Evolutionary conservation across 2,329 filamentous ascomycete species (phyloP), one percentile per base, ranked within the genome.

Genomic region (Aspergillus japonicus): DNA sequence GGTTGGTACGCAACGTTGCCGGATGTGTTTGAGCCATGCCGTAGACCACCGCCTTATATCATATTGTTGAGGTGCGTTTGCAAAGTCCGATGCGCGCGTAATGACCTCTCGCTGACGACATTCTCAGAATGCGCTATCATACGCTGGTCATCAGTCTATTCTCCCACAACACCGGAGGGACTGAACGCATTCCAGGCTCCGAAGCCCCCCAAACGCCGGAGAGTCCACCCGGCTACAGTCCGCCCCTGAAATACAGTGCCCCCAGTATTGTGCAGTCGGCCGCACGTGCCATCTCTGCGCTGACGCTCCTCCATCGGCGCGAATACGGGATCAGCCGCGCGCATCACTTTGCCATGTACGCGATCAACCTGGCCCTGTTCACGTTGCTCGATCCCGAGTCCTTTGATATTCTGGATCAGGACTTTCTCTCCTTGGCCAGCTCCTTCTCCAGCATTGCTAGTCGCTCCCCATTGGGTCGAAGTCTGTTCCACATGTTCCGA

Each of bases 321-420:
- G 72, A 76, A 42, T 75, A 70, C 54, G 72, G 75, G 4, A 63
- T 77, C 57, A 71, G 62, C 33, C 69, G 73, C 4, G 72, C 72
- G 5, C 75, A 77, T 56, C 67, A 72, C 21, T 77, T 76, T 49
- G 71, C 73, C 12, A 65, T 77, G 59, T 77, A 76, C 53, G 73
- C 74, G 0, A 71, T 77, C 51, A 77, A 75, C 23, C 64, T 77
- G 7, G 74, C 74, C 2, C 60, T 77, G 0, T 77, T 76, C 48
- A 68, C 70, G 0, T 60, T 77, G 63, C 58, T 76, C 2, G 69
- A 73, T 10, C 61, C 65, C 2, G 59, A 61, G 7, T 42, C 60
- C 0, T 76, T 75, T 56, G 69, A 75, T 50, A 68, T 76, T 1
- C 58, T 74, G 0, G 74, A 77, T 47, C 54, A 60, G 3, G 72